Evolutionary conservation across 2,329 filamentous ascomycete genomes (phyloP).

Genomic region (Aspergillus uvarum): DNA sequence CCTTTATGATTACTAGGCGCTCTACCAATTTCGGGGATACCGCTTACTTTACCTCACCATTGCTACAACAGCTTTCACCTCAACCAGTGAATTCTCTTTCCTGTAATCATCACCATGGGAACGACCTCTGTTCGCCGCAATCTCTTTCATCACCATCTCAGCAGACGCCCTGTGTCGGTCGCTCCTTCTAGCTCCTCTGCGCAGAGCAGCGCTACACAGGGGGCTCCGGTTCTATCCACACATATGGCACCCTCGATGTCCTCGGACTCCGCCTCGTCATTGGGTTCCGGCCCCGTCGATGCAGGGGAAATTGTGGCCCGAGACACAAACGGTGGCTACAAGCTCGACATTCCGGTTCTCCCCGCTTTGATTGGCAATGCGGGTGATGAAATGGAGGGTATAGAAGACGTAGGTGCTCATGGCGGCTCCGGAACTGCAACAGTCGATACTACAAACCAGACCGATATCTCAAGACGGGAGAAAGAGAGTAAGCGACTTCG

Average conservation of each 20-base stretch:
- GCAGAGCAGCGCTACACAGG: conserved; percentile 16
- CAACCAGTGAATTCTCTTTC: neutral
- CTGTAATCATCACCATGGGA: conserved; percentile 20
- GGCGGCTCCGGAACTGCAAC: conserved; percentile 56
- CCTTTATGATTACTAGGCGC: neutral
- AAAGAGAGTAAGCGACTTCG: conserved; percentile 40
- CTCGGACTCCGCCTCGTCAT: conserved; percentile 23
- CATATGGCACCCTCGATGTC: conserved; percentile 23
- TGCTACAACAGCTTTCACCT: neutral
- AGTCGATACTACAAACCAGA: conserved; percentile 52
- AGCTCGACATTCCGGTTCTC: conserved; percentile 46
- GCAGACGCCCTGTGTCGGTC: conserved; percentile 41
- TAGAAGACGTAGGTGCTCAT: conserved; percentile 53
- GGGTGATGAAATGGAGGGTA: conserved; percentile 44
- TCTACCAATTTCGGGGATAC: neutral
- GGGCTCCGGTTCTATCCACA: conserved; percentile 24
- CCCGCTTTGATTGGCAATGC: conserved; percentile 39
- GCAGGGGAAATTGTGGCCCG: conserved; percentile 51
- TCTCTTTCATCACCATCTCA: conserved; percentile 46
- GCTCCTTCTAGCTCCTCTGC: conserved; percentile 24
- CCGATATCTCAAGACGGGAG: conserved; percentile 33
- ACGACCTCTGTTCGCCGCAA: conserved; percentile 44
- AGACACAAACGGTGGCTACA: conserved; percentile 50
- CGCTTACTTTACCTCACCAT: neutral
- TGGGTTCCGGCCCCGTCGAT: conserved; percentile 28